Percentiles rank a stretch among this genome's conserved stretches.
Evolutionary conservation across 2,329 filamentous ascomycete species (phyloP).

Genomic region (Pseudogymnoascus sp.): DNA sequence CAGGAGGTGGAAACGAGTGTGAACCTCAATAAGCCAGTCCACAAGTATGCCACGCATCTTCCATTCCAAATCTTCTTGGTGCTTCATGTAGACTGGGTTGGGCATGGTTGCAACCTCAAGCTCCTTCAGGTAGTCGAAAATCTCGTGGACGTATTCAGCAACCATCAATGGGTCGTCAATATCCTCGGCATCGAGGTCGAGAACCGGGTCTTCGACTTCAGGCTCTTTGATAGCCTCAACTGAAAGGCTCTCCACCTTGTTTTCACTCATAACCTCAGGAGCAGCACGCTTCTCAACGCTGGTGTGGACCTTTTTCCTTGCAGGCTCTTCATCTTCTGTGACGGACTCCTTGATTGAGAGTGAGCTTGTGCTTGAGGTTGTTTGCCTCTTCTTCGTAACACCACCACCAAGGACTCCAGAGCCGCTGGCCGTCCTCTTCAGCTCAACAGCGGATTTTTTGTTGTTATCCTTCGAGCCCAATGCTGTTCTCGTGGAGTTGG

Average conservation of each 20-base stretch:
- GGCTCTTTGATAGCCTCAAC: conserved; percentile 19
- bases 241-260: conserved; percentile 26
- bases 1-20: conserved; percentile 89
- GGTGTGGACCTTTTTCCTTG: conserved; percentile 54
- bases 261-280: conserved; percentile 30
- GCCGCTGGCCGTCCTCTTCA: conserved; percentile 66
- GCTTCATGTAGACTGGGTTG: conserved; percentile 89
- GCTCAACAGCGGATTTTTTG: conserved; percentile 48
- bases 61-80: conserved; percentile 94
- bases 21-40: conserved; percentile 97
- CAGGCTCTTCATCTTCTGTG: conserved; percentile 58
- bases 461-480: conserved; percentile 60
- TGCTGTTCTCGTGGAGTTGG: conserved; percentile 50
- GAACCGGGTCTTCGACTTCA: conserved; percentile 34
- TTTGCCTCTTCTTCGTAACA: conserved; percentile 60
- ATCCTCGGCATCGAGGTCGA: conserved; percentile 78
- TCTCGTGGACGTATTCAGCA: conserved; percentile 92
- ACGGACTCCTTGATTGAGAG: conserved; percentile 52
- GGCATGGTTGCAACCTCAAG: conserved; percentile 74
- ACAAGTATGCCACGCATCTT: conserved; percentile 96
- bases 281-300: conserved; percentile 39
- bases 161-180: conserved; percentile 94
- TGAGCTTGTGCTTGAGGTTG: conserved; percentile 38
- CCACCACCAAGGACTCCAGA: conserved; percentile 55
- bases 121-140: conserved; percentile 89